Conservation (phyloP, 768 basidiomycete genomes). For the Panellus pusillus region DNA sequence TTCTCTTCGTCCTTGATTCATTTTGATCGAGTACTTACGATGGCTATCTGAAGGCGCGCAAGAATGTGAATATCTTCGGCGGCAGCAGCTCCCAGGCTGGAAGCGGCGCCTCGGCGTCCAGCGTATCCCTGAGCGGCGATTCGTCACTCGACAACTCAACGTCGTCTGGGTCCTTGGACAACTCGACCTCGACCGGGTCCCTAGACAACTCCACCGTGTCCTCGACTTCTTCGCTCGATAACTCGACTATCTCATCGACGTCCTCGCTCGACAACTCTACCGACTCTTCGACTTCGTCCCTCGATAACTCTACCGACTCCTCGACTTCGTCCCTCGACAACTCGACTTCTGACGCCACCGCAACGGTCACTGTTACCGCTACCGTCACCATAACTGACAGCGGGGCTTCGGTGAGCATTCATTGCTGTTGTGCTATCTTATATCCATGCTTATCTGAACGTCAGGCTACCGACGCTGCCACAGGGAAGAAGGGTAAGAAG, state of each 20-base stretch:
- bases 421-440: neutral
- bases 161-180: neutral
- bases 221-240: conserved; percentile 1
- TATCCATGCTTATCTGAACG: neutral
- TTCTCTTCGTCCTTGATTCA: conserved; percentile 3
- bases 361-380: conserved; percentile 19
- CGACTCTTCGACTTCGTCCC: neutral
- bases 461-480: conserved; percentile 15
- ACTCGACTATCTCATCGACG: neutral
- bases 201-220: neutral
- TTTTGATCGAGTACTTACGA: neutral
- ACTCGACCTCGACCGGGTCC: neutral
- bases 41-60: conserved; percentile 2
- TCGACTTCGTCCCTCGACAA: neutral
- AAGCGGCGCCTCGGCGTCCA: too few species aligned
- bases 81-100: too few species aligned
- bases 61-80: neutral
- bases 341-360: neutral
- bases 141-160: too few species aligned
- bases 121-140: too few species aligned
- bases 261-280: conserved; percentile 7
- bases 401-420: conserved; percentile 18
- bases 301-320: conserved; percentile 2
- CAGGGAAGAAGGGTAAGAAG: conserved; percentile 2
- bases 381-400: conserved; percentile 23